These are phyloP conservation scores for Turnera subulata DNA, from an alignment of 345 rosid genomes.

Conservation along the genomic window DNA sequence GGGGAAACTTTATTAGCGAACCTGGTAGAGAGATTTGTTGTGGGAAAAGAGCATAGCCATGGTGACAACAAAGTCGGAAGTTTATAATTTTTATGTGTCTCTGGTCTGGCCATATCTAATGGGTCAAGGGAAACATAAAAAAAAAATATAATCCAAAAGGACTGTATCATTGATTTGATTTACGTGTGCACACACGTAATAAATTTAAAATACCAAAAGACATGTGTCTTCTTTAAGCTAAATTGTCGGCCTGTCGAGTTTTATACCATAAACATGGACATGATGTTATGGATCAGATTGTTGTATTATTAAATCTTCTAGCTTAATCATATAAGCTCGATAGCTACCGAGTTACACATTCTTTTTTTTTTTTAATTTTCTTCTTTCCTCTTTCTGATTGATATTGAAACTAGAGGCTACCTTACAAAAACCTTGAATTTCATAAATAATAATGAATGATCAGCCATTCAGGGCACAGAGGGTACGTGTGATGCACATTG, in stretches of 20 bases:
- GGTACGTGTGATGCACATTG: no score
- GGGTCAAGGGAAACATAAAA: no score
- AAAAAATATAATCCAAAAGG: no score
- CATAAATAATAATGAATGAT: no score
- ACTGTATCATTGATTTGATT: constrained; percentile 23
- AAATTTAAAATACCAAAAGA: constrained; percentile 28
- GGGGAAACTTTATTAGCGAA: not conserved
- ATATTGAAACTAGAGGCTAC: no score
- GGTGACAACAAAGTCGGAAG: constrained; percentile 5
- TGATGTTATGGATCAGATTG: constrained; percentile 12
- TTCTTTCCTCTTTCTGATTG: no score
- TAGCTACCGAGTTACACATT: constrained; percentile 9
- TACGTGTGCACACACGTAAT: constrained; percentile 53
- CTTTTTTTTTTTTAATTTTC: no score
- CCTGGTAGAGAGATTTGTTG: not conserved
- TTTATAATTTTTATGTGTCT: no score
- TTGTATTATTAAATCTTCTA: constrained; percentile 10
- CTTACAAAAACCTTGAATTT: no score
- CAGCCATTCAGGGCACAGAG: no score
- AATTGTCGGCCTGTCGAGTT: constrained; percentile 51
- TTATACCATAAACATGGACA: constrained; percentile 1
- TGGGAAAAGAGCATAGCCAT: not conserved
- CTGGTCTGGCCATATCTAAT: no score
- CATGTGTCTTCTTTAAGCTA: constrained; percentile 49
- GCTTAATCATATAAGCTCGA: constrained; percentile 9